A percentile compares a stretch with the other conserved stretches of the same genome.
phyloP scores from a whole-genome alignment of 83 land plant species.

The Picea abies region DNA sequence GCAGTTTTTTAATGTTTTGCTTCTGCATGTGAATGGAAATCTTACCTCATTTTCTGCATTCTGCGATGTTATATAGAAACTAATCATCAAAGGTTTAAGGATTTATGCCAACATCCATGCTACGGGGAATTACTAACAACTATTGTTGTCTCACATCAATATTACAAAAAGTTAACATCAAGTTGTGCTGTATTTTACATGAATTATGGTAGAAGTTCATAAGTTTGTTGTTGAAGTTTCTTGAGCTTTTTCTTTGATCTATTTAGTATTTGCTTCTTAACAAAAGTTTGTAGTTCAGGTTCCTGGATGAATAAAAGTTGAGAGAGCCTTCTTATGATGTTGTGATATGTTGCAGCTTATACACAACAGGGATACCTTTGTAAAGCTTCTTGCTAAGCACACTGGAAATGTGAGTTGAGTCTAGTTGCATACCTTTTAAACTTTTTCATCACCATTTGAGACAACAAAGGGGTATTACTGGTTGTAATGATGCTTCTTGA shows the following conservation, averaged over 20 bases:
- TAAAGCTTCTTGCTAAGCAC: neutral
- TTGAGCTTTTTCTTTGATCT: neutral
- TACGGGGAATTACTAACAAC: too few relatives aligned
- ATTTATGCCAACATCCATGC: too few relatives aligned
- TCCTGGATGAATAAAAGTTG: neutral
- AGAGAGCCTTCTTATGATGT: neutral
- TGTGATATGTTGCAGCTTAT: neutral
- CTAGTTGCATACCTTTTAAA: neutral
- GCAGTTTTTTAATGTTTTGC: too few relatives aligned
- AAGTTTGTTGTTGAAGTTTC: neutral
- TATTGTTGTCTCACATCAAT: too few relatives aligned
- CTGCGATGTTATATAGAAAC: too few relatives aligned
- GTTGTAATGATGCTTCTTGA: neutral
- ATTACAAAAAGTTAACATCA: too few relatives aligned
- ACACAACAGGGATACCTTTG: neutral
- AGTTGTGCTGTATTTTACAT: neutral
- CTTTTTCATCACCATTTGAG: neutral
- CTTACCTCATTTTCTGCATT: too few relatives aligned
- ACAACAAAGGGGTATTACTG: neutral
- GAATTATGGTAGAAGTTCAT: neutral
- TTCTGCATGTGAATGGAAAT: too few relatives aligned
- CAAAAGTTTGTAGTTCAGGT: neutral
- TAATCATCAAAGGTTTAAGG: too few relatives aligned
- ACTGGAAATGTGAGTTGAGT: slow-evolving; percentile 8
- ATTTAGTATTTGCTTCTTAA: neutral